Conservation (phyloP, 345 rosid species). For the Linum lewisii region DNA sequence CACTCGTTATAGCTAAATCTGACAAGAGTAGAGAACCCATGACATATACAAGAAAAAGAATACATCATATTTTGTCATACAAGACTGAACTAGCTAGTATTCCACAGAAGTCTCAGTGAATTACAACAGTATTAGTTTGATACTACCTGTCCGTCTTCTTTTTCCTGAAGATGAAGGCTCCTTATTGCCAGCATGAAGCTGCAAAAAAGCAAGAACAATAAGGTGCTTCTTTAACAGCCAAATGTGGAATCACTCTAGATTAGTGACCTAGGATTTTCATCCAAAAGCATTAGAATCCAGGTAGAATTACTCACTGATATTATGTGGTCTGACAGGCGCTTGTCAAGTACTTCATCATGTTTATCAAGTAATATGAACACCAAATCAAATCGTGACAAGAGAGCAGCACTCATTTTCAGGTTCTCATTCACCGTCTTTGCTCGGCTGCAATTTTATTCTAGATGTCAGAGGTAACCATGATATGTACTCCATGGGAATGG, state of each 20-base stretch:
- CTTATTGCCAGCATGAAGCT: conserved; percentile 79
- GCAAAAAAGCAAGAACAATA: conserved; percentile 16
- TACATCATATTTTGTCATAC: neutral
- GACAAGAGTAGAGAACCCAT: conserved; percentile 13
- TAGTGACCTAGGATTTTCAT: neutral
- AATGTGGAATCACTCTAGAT: neutral
- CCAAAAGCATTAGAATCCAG: conserved; percentile 12
- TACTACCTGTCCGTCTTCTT: conserved; percentile 39
- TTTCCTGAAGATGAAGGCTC: conserved; percentile 41
- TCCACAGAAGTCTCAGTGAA: neutral
- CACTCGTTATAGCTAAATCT: conserved; percentile 36
- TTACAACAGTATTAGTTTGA: neutral
- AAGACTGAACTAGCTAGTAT: neutral
- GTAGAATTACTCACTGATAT: conserved; percentile 68
- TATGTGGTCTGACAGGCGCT: conserved; percentile 87
- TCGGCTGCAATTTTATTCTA: conserved; percentile 66
- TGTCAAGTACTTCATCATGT: conserved; percentile 87
- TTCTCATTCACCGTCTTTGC: conserved; percentile 97
- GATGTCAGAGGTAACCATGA: conserved; percentile 4
- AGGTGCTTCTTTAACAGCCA: neutral
- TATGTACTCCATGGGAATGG: neutral
- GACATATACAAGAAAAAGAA: too few relatives aligned
- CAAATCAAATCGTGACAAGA: conserved; percentile 92
- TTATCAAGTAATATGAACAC: conserved; percentile 94
- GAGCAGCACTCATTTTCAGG: conserved; percentile 92